Percentiles rank a stretch among this genome's conserved stretches.
Conservation (phyloP, 75 land plant species). For the Cupressus sempervirens region DNA sequence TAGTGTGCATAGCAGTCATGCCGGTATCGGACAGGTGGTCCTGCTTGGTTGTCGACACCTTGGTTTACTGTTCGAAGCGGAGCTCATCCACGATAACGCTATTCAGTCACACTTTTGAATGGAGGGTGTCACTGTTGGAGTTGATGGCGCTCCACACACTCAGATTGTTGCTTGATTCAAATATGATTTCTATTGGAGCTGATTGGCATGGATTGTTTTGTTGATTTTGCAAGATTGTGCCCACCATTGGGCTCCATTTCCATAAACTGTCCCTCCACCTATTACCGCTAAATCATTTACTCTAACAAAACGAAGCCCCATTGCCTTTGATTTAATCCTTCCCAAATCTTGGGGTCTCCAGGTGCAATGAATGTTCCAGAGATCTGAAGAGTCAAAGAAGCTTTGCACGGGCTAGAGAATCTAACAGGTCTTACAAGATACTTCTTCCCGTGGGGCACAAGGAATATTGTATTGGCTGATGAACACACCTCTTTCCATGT, state of each 20-base stretch:
- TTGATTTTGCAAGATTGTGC: slow-evolving; percentile 62
- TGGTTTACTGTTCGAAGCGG: too few species aligned
- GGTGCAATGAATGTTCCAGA: slow-evolving; percentile 61
- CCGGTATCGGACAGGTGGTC: too few species aligned
- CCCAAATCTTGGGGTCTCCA: slow-evolving; percentile 25
- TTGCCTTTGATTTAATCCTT: slow-evolving; percentile 16
- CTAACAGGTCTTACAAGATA: slow-evolving; percentile 55
- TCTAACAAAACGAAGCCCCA: slow-evolving; percentile 56
- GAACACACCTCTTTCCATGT: slow-evolving; percentile 70
- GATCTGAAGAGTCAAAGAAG: slow-evolving; percentile 40
- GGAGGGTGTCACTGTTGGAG: too few species aligned
- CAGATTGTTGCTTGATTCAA: slow-evolving; percentile 53
- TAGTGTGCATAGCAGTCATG: too few species aligned
- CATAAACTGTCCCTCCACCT: slow-evolving; percentile 69
- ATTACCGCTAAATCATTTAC: slow-evolving; percentile 32
- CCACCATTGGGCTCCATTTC: slow-evolving; percentile 81
- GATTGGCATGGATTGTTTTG: slow-evolving; percentile 8
- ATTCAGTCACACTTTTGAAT: too few species aligned
- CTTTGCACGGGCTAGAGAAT: slow-evolving; percentile 67
- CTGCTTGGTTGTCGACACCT: too few species aligned
- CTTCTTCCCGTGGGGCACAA: slow-evolving; percentile 44
- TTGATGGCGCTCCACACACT: too few species aligned
- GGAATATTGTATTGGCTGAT: slow-evolving; percentile 18
- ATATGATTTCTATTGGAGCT: slow-evolving; percentile 31
- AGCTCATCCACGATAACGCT: too few species aligned